Conservation (phyloP, 805 yeast genomes). For the Grigorovia transvaalensis region DNA sequence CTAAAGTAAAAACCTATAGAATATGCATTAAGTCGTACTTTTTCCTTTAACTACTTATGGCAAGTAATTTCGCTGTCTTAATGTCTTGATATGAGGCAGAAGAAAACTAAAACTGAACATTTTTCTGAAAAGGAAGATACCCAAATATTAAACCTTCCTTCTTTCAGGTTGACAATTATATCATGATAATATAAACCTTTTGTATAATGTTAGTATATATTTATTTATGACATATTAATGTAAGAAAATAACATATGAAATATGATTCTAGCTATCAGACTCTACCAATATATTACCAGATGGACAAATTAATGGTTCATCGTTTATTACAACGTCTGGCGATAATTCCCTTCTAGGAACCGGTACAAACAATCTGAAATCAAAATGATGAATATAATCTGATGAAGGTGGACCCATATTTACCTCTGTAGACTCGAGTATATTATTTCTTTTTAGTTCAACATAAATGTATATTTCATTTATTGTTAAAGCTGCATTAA, state of each 20-base stretch:
- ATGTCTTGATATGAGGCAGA: too few species aligned
- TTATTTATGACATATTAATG: not conserved
- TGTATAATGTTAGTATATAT: not conserved
- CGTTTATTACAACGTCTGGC: conserved; percentile 28
- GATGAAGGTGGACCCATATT: conserved; percentile 25
- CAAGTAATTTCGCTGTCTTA: too few species aligned
- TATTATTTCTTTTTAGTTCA: conserved; percentile 36
- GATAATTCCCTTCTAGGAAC: conserved; percentile 44
- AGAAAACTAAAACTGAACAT: too few species aligned
- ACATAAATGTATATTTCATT: conserved; percentile 65
- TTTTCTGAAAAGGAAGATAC: conserved; percentile 6
- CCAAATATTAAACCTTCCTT: conserved; percentile 2
- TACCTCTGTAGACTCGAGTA: conserved; percentile 14
- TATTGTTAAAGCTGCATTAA: conserved; percentile 37
- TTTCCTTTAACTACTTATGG: too few species aligned
- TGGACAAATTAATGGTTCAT: conserved; percentile 45
- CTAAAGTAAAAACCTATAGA: not conserved
- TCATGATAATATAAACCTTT: not conserved
- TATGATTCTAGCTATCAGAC: not conserved
- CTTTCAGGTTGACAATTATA: not conserved
- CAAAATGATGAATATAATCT: conserved; percentile 36
- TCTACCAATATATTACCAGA: conserved; percentile 55
- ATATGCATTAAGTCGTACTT: too few species aligned
- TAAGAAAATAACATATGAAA: not conserved
- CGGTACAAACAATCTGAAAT: conserved; percentile 43